Percentiles rank a stretch among this genome's conserved stretches.
Conservation (phyloP, 176 grass and related monocot species). For the Carex parvula region DNA sequence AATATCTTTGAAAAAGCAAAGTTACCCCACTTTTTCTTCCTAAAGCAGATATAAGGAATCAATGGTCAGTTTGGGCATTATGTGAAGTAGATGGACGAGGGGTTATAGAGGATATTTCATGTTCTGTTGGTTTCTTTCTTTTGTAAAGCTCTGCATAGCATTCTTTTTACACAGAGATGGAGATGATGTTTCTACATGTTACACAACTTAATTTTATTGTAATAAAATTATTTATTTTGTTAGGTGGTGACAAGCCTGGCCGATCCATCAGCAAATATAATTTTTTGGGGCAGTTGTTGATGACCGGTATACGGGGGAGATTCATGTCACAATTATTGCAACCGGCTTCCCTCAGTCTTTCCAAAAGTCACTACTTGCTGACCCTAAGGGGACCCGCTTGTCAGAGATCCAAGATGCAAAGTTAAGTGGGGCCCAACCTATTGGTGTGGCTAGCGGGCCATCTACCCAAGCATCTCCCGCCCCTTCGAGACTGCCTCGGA, state of each 20-base stretch:
- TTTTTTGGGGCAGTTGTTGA: conserved; percentile 94
- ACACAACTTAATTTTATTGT: neutral
- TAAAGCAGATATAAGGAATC: neutral
- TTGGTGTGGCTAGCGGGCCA: conserved; percentile 19
- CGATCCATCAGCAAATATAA: conserved; percentile 94
- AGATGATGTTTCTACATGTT: neutral
- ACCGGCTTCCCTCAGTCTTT: conserved; percentile 95
- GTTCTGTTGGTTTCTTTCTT: neutral
- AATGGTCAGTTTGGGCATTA: neutral
- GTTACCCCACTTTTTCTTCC: neutral
- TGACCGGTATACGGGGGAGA: conserved; percentile 76
- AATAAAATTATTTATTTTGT: conserved; percentile 4
- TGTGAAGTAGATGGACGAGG: neutral
- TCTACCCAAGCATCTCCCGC: conserved; percentile 23
- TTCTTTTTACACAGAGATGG: neutral
- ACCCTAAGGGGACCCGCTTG: conserved; percentile 56
- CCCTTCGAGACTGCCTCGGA: conserved; percentile 43
- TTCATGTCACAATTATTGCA: conserved; percentile 92
- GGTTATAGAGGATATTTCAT: neutral
- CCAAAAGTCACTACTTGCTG: conserved; percentile 65
- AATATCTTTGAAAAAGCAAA: neutral
- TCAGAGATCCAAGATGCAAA: conserved; percentile 55
- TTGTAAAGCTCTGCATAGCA: neutral
- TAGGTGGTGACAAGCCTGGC: conserved; percentile 95
- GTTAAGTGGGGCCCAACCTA: conserved; percentile 11